Conservation (phyloP, 2,329 filamentous ascomycete genomes). For the Chalara sp. region DNA sequence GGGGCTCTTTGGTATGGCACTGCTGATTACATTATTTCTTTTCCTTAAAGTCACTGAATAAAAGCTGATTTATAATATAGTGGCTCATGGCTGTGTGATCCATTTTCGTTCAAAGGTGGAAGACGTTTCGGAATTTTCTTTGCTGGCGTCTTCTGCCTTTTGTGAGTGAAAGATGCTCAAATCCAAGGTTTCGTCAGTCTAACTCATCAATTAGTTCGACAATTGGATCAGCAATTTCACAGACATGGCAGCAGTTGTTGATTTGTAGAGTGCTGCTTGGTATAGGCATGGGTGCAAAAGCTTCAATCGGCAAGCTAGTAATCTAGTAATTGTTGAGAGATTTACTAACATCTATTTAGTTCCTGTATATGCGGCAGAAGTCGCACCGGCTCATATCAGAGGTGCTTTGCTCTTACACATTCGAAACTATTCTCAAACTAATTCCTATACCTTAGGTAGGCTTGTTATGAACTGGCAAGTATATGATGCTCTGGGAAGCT, state of each 20-base stretch:
- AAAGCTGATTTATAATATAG: constrained; percentile 18
- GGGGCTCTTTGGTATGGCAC: constrained; percentile 38
- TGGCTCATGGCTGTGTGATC: constrained; percentile 55
- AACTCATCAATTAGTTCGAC: constrained; percentile 30
- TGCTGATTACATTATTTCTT: too few species aligned
- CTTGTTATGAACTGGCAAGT: constrained; percentile 47
- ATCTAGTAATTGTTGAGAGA: too few species aligned
- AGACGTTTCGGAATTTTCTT: constrained; percentile 60
- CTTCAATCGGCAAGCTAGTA: constrained; percentile 28
- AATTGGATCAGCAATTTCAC: constrained; percentile 51
- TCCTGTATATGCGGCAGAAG: constrained; percentile 48
- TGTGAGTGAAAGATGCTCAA: constrained; percentile 37
- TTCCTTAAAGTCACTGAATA: too few species aligned
- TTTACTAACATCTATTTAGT: constrained; percentile 16
- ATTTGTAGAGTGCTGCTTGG: constrained; percentile 50
- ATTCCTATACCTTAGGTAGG: too few species aligned
- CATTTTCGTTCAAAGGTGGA: constrained; percentile 50
- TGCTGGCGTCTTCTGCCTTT: constrained; percentile 53
- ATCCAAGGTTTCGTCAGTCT: too few species aligned
- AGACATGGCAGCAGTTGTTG: constrained; percentile 52
- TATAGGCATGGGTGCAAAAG: constrained; percentile 55
- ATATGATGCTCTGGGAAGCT: constrained; percentile 55
- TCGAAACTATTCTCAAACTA: too few species aligned
- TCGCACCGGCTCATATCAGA: constrained; percentile 44
- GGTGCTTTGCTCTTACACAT: constrained; percentile 33